These are phyloP conservation scores for Murraya koenigii DNA, from an alignment of 345 rosid species.

Conservation along the genomic window DNA sequence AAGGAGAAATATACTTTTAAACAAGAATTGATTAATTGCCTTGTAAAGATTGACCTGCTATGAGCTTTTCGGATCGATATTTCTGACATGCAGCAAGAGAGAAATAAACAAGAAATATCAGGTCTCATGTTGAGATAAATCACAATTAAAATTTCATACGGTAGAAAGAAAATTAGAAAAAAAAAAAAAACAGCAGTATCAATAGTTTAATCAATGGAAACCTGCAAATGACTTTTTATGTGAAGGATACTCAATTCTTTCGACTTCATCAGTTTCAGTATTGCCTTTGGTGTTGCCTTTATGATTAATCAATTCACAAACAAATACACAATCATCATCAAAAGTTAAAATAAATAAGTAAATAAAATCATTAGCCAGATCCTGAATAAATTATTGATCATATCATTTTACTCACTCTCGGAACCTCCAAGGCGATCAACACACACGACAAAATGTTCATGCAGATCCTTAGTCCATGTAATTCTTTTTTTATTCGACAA, in stretches of 20 bases:
- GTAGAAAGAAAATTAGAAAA: no score
- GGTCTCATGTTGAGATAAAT: no score
- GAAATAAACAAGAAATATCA: no score
- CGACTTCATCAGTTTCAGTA: slow-evolving; percentile 83
- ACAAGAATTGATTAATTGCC: background rate
- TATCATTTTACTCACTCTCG: slow-evolving; percentile 46
- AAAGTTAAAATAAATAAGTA: background rate
- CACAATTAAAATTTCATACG: background rate
- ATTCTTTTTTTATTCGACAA: slow-evolving; percentile 28
- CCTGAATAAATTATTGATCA: no score
- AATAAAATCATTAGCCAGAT: no score
- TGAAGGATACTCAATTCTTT: slow-evolving; percentile 89
- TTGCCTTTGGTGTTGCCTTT: slow-evolving; percentile 94
- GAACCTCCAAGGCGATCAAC: slow-evolving; percentile 85
- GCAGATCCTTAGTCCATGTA: slow-evolving; percentile 88
- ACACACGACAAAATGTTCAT: slow-evolving; percentile 77
- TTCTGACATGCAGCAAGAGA: slow-evolving; percentile 2
- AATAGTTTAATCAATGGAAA: slow-evolving; percentile 40
- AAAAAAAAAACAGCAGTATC: slow-evolving; percentile 10
- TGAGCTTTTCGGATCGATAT: slow-evolving; percentile 6
- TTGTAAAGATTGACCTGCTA: background rate
- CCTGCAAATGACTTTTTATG: slow-evolving; percentile 96
- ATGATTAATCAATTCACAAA: slow-evolving; percentile 15
- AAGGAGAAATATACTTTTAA: no score
- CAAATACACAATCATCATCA: background rate